These are phyloP conservation scores for Incumbomyces delicatus DNA, from an alignment of 2,329 filamentous ascomycete species.

Conservation along the genomic window DNA sequence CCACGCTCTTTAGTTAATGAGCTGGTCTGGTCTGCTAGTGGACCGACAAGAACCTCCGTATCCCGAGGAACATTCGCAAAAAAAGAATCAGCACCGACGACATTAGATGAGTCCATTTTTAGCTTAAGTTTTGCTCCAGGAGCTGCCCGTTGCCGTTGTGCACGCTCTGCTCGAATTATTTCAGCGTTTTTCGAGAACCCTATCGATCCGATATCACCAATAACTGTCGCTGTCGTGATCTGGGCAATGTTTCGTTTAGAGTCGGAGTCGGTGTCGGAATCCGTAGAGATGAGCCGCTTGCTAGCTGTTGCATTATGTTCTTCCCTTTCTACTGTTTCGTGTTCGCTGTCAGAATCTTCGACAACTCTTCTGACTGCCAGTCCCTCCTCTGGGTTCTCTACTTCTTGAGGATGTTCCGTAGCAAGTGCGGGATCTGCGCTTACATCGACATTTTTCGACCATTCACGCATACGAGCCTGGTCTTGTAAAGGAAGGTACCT, in stretches of 20 bases:
- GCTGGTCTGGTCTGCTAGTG: too few relatives aligned
- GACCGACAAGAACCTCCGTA: background rate
- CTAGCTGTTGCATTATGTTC: background rate
- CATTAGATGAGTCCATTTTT: background rate
- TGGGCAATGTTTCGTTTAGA: background rate
- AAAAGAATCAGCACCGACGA: background rate
- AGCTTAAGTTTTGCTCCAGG: background rate
- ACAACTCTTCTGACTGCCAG: conserved; percentile 9
- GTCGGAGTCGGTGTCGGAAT: conserved; percentile 8
- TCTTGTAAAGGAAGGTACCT: conserved; percentile 8
- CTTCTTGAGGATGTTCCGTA: conserved; percentile 12
- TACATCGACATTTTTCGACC: conserved; percentile 13
- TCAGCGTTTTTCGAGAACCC: too few relatives aligned
- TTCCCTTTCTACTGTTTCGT: background rate
- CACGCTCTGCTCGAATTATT: background rate
- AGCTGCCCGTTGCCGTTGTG: background rate
- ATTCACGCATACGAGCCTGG: conserved; percentile 13
- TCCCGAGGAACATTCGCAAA: conserved; percentile 2
- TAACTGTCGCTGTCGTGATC: background rate
- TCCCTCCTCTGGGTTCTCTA: conserved; percentile 1
- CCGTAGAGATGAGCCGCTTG: conserved; percentile 2
- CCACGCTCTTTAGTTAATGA: too few relatives aligned
- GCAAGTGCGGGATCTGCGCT: conserved; percentile 15
- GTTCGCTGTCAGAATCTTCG: conserved; percentile 14
- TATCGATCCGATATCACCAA: too few relatives aligned